A percentile compares a stretch with the other conserved stretches of the same genome.
Conservation (phyloP, 208 protist species). For the Herpetomonas samuelpessoai region DNA sequence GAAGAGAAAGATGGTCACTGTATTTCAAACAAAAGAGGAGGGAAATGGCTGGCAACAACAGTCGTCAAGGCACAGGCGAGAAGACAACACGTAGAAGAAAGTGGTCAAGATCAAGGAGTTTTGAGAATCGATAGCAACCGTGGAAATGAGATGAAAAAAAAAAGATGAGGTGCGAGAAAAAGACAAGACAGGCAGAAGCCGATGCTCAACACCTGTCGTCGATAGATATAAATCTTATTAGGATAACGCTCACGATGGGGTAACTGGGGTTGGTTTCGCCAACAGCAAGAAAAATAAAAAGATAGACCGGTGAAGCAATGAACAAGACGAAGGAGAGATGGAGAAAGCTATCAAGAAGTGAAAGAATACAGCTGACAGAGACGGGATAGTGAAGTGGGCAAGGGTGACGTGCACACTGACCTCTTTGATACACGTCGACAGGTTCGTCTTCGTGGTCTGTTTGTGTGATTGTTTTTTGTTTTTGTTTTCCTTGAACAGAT, state of each 20-base stretch:
- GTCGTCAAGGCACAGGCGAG: too few species aligned
- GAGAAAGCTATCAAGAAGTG: slow-evolving; percentile 1
- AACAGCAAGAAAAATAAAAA: slow-evolving; percentile 9
- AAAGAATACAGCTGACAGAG: too few species aligned
- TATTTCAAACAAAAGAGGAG: too few species aligned
- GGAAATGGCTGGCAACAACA: too few species aligned
- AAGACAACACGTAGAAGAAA: neutral
- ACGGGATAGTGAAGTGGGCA: too few species aligned
- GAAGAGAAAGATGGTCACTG: too few species aligned
- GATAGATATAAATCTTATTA: slow-evolving; percentile 6
- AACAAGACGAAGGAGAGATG: neutral
- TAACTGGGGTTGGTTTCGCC: neutral
- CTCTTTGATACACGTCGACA: too few species aligned
- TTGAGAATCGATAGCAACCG: neutral
- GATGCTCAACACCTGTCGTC: neutral
- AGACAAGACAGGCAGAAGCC: neutral
- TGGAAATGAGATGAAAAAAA: neutral
- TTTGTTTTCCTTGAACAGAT: too few species aligned
- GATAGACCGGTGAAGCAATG: neutral
- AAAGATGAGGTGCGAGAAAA: slow-evolving; percentile 10
- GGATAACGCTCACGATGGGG: neutral
- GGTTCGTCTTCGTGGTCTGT: too few species aligned
- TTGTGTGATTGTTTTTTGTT: too few species aligned
- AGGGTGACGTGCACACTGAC: too few species aligned
- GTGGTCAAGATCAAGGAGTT: too few species aligned